Percentiles rank a stretch among this genome's conserved stretches.
Evolutionary conservation across 139 green algal genomes (phyloP).

Genomic region (Prasinococcaceae sp.): DNA sequence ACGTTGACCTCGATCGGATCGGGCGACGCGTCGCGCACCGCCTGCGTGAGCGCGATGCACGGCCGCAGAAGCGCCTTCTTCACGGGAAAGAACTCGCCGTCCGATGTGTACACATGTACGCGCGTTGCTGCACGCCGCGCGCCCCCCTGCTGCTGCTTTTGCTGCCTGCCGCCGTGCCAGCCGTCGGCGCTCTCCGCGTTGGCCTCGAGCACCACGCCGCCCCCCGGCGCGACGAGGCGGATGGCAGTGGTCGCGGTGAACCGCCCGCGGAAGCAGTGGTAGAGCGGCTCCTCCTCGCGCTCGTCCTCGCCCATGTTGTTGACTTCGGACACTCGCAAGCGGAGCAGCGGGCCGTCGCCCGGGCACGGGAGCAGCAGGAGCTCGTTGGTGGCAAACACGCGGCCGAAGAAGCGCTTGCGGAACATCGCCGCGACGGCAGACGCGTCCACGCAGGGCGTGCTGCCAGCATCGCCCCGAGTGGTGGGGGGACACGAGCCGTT

Average conservation of each 20-base stretch:
- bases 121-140: not conserved
- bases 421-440: conserved; percentile 8
- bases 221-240: conserved; percentile 3
- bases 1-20: not conserved
- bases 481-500: no score
- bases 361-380: conserved; percentile 8
- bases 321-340: conserved; percentile 23
- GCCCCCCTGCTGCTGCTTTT: no score
- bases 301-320: conserved; percentile 32
- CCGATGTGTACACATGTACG: conserved; percentile 28
- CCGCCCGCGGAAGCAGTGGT: conserved; percentile 48
- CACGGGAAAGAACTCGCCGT: conserved; percentile 49
- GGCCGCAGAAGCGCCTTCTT: conserved; percentile 42
- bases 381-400: conserved; percentile 28
- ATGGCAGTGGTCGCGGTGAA: conserved; percentile 30
- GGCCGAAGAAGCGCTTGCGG: conserved; percentile 10
- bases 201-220: not conserved
- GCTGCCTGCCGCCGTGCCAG: conserved; percentile 2
- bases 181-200: not conserved
- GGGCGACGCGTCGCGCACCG: conserved; percentile 8
- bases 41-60: conserved; percentile 47
- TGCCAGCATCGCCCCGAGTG: no score
- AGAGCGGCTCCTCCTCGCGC: conserved; percentile 24
- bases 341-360: conserved; percentile 2
- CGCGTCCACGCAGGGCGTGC: conserved; percentile 16